A percentile compares a stretch with the other conserved stretches of the same genome.
These are phyloP conservation scores for Mycena sanguinolenta DNA, from an alignment of 768 basidiomycete genomes.

Conservation along the genomic window DNA sequence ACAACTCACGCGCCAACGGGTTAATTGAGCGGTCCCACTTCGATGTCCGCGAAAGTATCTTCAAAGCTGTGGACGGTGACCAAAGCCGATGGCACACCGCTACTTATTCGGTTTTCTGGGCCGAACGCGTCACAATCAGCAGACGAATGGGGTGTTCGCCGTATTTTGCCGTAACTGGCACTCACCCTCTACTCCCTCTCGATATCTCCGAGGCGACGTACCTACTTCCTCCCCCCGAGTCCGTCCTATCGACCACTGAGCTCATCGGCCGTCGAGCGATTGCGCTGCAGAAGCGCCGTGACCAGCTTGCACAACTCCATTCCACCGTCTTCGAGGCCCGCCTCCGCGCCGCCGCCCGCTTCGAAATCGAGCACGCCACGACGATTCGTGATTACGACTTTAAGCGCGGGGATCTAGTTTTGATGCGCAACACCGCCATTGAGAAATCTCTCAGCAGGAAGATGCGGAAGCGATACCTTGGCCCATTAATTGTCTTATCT, in stretches of 20 bases:
- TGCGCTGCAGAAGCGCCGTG: no score
- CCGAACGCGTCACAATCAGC: slow-evolving; percentile 38
- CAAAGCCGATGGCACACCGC: no score
- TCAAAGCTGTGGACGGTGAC: no score
- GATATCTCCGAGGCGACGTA: no score
- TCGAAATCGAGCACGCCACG: slow-evolving; percentile 35
- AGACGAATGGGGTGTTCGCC: slow-evolving; percentile 31
- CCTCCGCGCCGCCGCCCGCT: slow-evolving; percentile 29
- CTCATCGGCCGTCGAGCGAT: slow-evolving; percentile 40
- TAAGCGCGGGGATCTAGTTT: slow-evolving; percentile 44
- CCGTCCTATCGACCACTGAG: slow-evolving; percentile 39
- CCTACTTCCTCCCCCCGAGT: slow-evolving; percentile 26
- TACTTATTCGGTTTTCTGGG: slow-evolving; percentile 36
- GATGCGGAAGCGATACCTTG: no score
- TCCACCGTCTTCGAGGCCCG: no score
- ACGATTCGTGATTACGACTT: slow-evolving; percentile 38
- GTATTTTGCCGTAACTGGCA: slow-evolving; percentile 31
- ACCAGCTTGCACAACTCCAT: no score
- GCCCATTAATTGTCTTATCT: slow-evolving; percentile 44
- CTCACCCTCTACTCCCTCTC: no score
- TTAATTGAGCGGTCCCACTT: no score
- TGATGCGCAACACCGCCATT: slow-evolving; percentile 46
- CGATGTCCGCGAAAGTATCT: no score
- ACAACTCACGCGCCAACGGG: no score
- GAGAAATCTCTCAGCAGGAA: no score